These are phyloP conservation scores for Salix koriyanagi DNA, from an alignment of 345 rosid genomes.

Conservation along the genomic window DNA sequence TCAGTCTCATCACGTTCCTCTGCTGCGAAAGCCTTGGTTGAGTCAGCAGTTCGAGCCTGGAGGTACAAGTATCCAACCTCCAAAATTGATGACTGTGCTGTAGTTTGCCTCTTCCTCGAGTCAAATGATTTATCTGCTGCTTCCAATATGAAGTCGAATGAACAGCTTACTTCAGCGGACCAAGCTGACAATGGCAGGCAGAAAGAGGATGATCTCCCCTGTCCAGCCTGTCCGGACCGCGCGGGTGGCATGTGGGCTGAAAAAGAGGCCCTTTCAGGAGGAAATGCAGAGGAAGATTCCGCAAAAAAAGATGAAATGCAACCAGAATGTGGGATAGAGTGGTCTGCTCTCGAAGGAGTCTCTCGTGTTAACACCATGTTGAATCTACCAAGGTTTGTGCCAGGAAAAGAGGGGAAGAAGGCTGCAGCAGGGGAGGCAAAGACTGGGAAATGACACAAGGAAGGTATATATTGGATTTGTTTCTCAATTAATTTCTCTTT, in stretches of 20 bases:
- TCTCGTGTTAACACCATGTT: conserved; percentile 83
- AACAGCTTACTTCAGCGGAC: conserved; percentile 22
- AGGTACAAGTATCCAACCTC: conserved; percentile 87
- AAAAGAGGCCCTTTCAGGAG: conserved; percentile 37
- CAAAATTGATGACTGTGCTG: conserved; percentile 96
- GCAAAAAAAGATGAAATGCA: conserved; percentile 39
- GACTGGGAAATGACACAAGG: conserved; percentile 18
- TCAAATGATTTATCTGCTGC: conserved; percentile 42
- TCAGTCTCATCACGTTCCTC: conserved; percentile 63
- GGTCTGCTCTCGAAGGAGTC: conserved; percentile 96
- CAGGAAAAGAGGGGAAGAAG: conserved; percentile 47
- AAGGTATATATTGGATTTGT: conserved; percentile 9
- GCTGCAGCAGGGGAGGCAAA: conserved; percentile 20
- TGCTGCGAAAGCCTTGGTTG: conserved; percentile 79
- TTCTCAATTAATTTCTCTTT: conserved; percentile 3
- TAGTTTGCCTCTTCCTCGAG: conserved; percentile 82
- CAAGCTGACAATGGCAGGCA: conserved; percentile 22
- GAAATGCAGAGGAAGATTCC: conserved; percentile 36
- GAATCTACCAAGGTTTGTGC: conserved; percentile 71
- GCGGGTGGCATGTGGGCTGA: conserved; percentile 38
- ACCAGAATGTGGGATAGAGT: conserved; percentile 48
- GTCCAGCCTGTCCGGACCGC: conserved; percentile 29
- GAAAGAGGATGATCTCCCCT: conserved; percentile 25
- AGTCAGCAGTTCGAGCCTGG: conserved; percentile 88
- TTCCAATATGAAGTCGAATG: conserved; percentile 35